Evolutionary conservation across 2,329 filamentous ascomycete genomes (phyloP), one percentile per base, ranked within the genome.

Genomic region (Aspergillus pseudonomiae): DNA sequence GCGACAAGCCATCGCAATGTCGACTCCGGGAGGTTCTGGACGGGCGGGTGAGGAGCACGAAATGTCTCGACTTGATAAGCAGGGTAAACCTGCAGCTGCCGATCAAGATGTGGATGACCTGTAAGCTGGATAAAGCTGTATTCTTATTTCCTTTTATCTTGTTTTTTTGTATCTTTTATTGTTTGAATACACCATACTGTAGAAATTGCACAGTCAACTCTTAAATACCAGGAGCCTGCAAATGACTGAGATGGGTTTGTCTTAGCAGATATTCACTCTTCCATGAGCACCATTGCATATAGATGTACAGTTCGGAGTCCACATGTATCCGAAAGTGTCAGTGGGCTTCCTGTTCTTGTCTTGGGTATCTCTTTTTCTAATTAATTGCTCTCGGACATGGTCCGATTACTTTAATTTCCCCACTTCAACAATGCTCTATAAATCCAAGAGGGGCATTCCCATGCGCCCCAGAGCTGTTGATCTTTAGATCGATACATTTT

Each of bases 1-100:
- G 3, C 84, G 92, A 56, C 89, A 94, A 76, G 93, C 93, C 0
- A 87, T 97, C 75, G 89, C 89, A 26, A 91, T 97, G 88, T 86
- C 87, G 10, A 79, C 83, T 0, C 67, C 65, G n/a, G 66, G 65
- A 43, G 57, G 43, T 67, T 70, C 59, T 57, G 78, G 79, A 61
- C 77, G 68, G 32, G 73, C 69, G 46, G 78, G 73, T 54, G 84
- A 88, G 62, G 86, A 88, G 68, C 84, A 86, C 70, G 89, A 90
- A 74, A 88, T 90, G 73, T 78, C 75, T 39, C 75, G 74, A 62
- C 69, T 78, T 63, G 73, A 72, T 60, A 74, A 74, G 67, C 67
- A 68, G 57, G 64, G 65, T 30, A 67, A 66, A 46, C 60, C 68
- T 61, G 63, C 66, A 58, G 65, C 65, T 7, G 68, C 70, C 45